Evolutionary conservation across 2,329 filamentous ascomycete genomes (phyloP), one percentile per base, ranked within the genome.

Genomic region (Allantophomopsis lycopodina): DNA sequence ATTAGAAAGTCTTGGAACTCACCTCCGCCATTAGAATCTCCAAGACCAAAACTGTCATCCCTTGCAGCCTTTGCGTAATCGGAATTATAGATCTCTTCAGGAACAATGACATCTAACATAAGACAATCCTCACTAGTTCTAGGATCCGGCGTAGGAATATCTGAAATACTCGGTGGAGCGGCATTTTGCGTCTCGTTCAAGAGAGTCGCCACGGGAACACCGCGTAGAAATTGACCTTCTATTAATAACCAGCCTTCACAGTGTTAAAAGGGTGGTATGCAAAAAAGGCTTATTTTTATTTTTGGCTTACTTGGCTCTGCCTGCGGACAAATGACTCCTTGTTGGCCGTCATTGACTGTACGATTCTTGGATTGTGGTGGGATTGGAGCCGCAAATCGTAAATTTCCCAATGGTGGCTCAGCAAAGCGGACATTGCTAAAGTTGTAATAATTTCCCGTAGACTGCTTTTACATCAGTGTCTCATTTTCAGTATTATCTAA

Each of bases 351-450:
- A 51, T 57, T 39, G 54, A 60, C 41, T 1, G 52, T 57, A 10
- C 54, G 50, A 21, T 59, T 52, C 8, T 46, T 42, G 1, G 48
- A 44, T 1, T 53, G 55, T 3, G 54, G 41, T 13, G 54, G 51
- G 12, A 52, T 40, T 3, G 65, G 64, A 17, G 59, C 52, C 36
- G 62, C 57, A 56, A 65, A 69, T 43, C 64, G 58, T 5, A 66
- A 53, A 11, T 55, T 46, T 14, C 64, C 65, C 1, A 56, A 47
- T 7, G 65, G 65, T n/a, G 63, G 53, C 7, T 57, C 59, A 2
- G 62, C 65, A 43, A 62, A 69, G 20, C 62, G 55, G 37, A 69
- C 61, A n/a, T 64, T 65, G 39, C 48, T 56, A 47, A 63, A 63
- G 15, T 52, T 52, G 47, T 60, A 63, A 40, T 59, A 61, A 31